Evolutionary conservation across 495 filamentous ascomycete species (phyloP), one percentile per base, ranked within the genome.

Genomic region (Neurospora sp.): DNA sequence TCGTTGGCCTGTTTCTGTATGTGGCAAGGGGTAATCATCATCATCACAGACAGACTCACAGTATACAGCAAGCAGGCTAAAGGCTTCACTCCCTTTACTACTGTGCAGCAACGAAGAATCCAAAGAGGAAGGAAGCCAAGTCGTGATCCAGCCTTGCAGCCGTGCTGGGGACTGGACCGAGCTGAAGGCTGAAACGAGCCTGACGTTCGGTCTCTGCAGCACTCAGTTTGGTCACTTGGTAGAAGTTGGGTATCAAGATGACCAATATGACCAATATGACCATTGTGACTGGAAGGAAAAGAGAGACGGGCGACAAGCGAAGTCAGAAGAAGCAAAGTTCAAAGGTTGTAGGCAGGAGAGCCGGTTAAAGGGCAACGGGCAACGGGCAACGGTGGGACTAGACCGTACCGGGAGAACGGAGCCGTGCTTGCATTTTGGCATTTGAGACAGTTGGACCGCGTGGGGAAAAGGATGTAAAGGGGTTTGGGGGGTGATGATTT

Each of bases 141-240:
- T 65, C 27, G 5, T 37, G 14, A 65, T 65, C 53, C 27, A 39
- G 53, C 40, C 41, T 72, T 71, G 38, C 61, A 73, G 73, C 75
- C 73, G 69, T 65, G 53, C 48, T 71, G 74, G 77, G 76, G 77
- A 74, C 31, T 35, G 31, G 31, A 35, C 75, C 39, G 74, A 80
- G 78, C 78, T 82, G 80, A 82, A 78, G 78, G 74, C 74, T 76
- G 74, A 76, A 76, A 48, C 27, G 27, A 16, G 53, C 53, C 53
- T 35, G 53, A 65, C 27, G 27, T 31, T 31, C 27, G 27, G 27
- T 31, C 27, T 31, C 3, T 31, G 27, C 3, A 31, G 27, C 27
- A 31, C 27, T 31, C 27, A 31, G 27, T 31, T 31, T 31, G 27
- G 27, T 31, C 27, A 31, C 27, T 31, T 31, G 27, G 27, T 31